phyloP scores from a whole-genome alignment of 2,329 filamentous ascomycete genomes.

The Seiridium cupressi region DNA sequence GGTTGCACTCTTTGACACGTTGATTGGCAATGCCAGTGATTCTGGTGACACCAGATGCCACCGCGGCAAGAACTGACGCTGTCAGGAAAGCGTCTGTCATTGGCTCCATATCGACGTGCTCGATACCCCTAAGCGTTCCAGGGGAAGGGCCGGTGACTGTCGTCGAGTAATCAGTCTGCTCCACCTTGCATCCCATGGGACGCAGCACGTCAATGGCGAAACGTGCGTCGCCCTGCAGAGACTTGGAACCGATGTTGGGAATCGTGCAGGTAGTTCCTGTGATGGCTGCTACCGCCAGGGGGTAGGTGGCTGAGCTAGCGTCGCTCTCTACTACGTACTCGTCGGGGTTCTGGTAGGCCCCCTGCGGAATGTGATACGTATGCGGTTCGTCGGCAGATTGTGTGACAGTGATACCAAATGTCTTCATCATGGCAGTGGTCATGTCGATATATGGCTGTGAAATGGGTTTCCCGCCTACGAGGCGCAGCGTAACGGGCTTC shows the following conservation, averaged over 20 bases:
- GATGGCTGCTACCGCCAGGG: conserved; percentile 89
- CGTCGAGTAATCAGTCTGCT: conserved; percentile 81
- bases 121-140: conserved; percentile 71
- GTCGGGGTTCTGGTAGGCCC: conserved; percentile 75
- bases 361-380: conserved; percentile 91
- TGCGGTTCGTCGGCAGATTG: conserved; percentile 77
- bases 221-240: conserved; percentile 89
- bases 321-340: conserved; percentile 95
- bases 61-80: conserved; percentile 87
- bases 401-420: conserved; percentile 81
- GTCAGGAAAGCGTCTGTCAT: conserved; percentile 99
- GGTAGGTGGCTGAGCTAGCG: conserved; percentile 96
- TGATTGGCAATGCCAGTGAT: conserved; percentile 97
- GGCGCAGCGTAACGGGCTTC: conserved; percentile 81
- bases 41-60: conserved; percentile 77
- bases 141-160: conserved; percentile 85
- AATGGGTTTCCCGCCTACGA: conserved; percentile 96
- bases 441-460: conserved; percentile 98
- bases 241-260: conserved; percentile 90
- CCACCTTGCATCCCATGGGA: conserved; percentile 91
- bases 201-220: conserved; percentile 87
- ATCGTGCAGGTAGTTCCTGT: conserved; percentile 94
- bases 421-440: conserved; percentile 96
- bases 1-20: conserved; percentile 96
- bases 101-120: conserved; percentile 93